Evolutionary conservation across 805 yeast species (phyloP).

Genomic region (Vanderwaltozyma polyspora): DNA sequence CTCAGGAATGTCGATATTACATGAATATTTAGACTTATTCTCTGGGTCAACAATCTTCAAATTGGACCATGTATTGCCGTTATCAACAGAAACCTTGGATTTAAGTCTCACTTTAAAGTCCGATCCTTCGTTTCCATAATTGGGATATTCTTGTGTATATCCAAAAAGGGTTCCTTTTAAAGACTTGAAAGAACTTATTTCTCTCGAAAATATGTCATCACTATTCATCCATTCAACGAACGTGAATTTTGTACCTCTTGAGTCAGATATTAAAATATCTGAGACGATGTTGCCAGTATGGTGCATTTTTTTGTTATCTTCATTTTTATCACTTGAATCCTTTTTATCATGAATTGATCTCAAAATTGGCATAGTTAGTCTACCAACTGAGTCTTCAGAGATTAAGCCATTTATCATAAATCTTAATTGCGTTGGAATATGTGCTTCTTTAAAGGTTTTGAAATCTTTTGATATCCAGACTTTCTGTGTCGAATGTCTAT

Average conservation of each 20-base stretch:
- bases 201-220: constrained; percentile 4
- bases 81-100: constrained; percentile 37
- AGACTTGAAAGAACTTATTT: constrained; percentile 2
- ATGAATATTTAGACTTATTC: constrained; percentile 15
- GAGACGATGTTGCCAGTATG: constrained; percentile 6
- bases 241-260: constrained; percentile 23
- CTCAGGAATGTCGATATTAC: constrained; percentile 27
- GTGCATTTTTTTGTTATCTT: too few relatives aligned
- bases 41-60: constrained; percentile 36
- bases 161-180: constrained; percentile 13
- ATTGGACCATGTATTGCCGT: constrained; percentile 44
- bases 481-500: constrained; percentile 20
- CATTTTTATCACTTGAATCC: constrained; percentile 1
- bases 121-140: too few relatives aligned
- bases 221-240: constrained; percentile 7
- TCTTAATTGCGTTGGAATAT: constrained; percentile 28
- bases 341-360: constrained; percentile 7
- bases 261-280: constrained; percentile 20
- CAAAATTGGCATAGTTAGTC: constrained; percentile 13
- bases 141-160: neutral
- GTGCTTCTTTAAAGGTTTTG: constrained; percentile 30
- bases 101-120: constrained; percentile 2
- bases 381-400: constrained; percentile 19
- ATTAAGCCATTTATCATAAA: constrained; percentile 19
- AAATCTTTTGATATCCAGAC: constrained; percentile 38